A percentile compares a stretch with the other conserved stretches of the same genome.
These are phyloP conservation scores for Kodamaea laetipori DNA, from an alignment of 805 yeast genomes.

Conservation along the genomic window DNA sequence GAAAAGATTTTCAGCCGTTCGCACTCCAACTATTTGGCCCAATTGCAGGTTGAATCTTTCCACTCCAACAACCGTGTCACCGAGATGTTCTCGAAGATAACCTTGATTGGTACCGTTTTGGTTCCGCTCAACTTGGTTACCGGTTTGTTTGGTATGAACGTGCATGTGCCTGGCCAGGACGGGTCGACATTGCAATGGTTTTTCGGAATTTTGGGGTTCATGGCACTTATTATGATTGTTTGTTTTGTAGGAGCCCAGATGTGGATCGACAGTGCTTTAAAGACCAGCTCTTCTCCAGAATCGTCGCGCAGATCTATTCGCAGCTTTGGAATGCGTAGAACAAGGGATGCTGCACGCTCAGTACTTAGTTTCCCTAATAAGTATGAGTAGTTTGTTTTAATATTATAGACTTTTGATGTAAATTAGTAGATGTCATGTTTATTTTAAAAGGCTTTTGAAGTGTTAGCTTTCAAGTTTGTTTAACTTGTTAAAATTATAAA, in stretches of 20 bases:
- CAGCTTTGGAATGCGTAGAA: constrained; percentile 26
- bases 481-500: no score
- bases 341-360: constrained; percentile 38
- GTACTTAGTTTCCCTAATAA: constrained; percentile 42
- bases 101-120: constrained; percentile 30
- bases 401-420: neutral
- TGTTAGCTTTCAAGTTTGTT: no score
- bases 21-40: constrained; percentile 33
- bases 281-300: constrained; percentile 10
- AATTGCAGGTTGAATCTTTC: constrained; percentile 32
- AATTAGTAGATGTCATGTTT: neutral
- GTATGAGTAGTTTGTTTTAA: constrained; percentile 25
- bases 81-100: constrained; percentile 29
- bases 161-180: constrained; percentile 25
- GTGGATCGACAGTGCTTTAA: constrained; percentile 22
- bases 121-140: constrained; percentile 32
- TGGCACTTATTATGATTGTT: constrained; percentile 27
- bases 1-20: constrained; percentile 31
- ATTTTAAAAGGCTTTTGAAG: no score
- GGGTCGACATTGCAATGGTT: constrained; percentile 19
- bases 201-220: constrained; percentile 26
- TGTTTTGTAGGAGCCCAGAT: constrained; percentile 25
- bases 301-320: constrained; percentile 23
- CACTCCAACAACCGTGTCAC: constrained; percentile 28
- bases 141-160: constrained; percentile 33